Percentiles rank a stretch among this genome's conserved stretches.
Conservation (phyloP, 805 yeast genomes). For the Spathaspora sp. region DNA sequence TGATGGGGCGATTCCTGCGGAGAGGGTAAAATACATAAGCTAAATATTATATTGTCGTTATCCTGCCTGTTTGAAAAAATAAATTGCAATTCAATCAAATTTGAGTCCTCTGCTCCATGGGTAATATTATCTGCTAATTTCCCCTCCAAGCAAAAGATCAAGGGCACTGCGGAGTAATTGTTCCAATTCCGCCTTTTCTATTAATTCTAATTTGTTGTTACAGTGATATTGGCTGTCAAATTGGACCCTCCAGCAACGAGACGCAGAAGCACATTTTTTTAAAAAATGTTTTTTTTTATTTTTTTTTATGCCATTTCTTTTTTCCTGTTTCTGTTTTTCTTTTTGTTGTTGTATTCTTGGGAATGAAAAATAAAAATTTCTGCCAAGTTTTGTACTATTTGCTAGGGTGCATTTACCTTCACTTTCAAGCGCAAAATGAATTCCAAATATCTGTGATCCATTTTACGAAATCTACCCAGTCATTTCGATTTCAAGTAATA, state of each 20-base stretch:
- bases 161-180: neutral
- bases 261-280: neutral
- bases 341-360: neutral
- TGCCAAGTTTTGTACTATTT: neutral
- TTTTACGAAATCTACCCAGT: neutral
- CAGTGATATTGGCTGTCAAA: neutral
- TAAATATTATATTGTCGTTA: neutral
- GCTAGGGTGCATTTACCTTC: neutral
- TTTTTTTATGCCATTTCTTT: neutral
- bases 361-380: neutral
- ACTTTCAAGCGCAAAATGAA: neutral
- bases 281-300: neutral
- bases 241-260: neutral
- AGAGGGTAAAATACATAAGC: neutral
- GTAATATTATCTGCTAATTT: neutral
- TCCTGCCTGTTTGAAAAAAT: no score
- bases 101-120: neutral
- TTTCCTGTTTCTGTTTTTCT: neutral
- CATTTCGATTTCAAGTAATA: neutral
- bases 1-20: neutral
- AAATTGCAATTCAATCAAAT: no score
- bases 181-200: neutral
- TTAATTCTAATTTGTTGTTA: neutral
- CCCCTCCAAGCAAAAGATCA: neutral
- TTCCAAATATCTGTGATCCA: neutral